A percentile compares a stretch with the other conserved stretches of the same genome.
These are phyloP conservation scores for Pseudonitzschia multiseries DNA, from an alignment of 108 stramenopile genomes.

Conservation along the genomic window DNA sequence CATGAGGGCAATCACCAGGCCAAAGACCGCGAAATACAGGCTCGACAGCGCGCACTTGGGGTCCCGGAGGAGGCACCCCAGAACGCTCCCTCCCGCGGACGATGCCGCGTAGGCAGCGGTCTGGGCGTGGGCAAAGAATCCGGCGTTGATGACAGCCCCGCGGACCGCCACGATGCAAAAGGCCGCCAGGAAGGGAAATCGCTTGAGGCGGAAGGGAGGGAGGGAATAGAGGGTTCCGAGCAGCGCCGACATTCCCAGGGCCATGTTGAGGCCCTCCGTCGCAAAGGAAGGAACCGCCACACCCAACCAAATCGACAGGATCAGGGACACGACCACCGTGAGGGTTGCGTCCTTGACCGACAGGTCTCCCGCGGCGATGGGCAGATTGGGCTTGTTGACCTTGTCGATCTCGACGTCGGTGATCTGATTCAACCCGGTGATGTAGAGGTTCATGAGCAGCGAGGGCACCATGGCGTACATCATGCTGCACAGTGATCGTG, in stretches of 20 bases:
- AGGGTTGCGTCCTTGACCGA: conserved; percentile 49
- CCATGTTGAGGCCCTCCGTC: conserved; percentile 64
- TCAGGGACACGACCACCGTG: conserved; percentile 55
- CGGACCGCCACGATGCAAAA: conserved; percentile 93
- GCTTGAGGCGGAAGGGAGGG: conserved; percentile 86
- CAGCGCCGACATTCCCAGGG: conserved; percentile 82
- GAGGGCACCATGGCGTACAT: conserved; percentile 84
- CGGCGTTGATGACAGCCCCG: conserved; percentile 91
- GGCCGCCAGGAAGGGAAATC: conserved; percentile 93
- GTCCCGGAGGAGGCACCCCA: conserved; percentile 55
- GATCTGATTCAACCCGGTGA: conserved; percentile 96
- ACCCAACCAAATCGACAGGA: conserved; percentile 66
- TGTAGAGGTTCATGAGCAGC: conserved; percentile 94
- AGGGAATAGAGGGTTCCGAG: conserved; percentile 90
- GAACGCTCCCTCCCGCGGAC: conserved; percentile 24
- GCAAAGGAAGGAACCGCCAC: conserved; percentile 53
- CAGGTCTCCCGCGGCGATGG: conserved; percentile 84
- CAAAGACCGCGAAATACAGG: conserved; percentile 84
- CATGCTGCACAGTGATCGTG: conserved; percentile 41
- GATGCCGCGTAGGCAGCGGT: conserved; percentile 53
- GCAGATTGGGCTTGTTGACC: conserved; percentile 94
- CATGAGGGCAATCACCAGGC: conserved; percentile 87
- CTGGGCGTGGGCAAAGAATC: conserved; percentile 81
- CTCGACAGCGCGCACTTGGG: conserved; percentile 64
- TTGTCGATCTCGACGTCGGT: conserved; percentile 97